These are phyloP conservation scores for Paecilomyces niveus DNA, from an alignment of 2,329 filamentous ascomycete genomes.

Conservation along the genomic window DNA sequence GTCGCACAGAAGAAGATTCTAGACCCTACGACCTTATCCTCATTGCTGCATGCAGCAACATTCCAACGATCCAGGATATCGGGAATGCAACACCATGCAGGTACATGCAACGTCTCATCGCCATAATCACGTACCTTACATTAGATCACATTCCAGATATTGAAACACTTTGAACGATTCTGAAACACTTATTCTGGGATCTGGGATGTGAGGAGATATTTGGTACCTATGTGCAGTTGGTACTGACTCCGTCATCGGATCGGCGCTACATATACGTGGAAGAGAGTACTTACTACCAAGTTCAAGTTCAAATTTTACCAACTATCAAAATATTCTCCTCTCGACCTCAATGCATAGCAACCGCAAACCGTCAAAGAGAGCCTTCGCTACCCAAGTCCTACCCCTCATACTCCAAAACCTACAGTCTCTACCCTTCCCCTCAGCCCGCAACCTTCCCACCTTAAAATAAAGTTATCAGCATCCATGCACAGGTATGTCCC, in stretches of 20 bases:
- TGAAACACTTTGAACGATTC: not conserved
- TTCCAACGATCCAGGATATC: not conserved
- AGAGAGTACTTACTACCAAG: no score
- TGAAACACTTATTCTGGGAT: not conserved
- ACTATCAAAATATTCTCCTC: no score
- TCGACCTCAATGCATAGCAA: no score
- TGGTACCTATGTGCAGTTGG: not conserved
- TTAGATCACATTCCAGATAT: not conserved
- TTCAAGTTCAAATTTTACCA: no score
- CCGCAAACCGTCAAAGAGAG: no score
- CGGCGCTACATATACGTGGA: no score
- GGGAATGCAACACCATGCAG: not conserved
- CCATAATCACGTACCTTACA: not conserved
- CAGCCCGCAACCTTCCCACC: not conserved
- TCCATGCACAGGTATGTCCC: not conserved
- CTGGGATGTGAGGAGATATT: not conserved
- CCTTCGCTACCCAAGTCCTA: no score
- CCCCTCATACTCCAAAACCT: no score
- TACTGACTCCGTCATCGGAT: no score
- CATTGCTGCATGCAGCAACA: not conserved
- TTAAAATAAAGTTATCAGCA: not conserved
- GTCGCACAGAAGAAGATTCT: not conserved
- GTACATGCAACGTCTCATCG: not conserved
- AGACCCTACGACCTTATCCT: not conserved
- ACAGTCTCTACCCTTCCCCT: not conserved